phyloP scores from a whole-genome alignment of 176 grass and related monocot species.

The Secale cereale region DNA sequence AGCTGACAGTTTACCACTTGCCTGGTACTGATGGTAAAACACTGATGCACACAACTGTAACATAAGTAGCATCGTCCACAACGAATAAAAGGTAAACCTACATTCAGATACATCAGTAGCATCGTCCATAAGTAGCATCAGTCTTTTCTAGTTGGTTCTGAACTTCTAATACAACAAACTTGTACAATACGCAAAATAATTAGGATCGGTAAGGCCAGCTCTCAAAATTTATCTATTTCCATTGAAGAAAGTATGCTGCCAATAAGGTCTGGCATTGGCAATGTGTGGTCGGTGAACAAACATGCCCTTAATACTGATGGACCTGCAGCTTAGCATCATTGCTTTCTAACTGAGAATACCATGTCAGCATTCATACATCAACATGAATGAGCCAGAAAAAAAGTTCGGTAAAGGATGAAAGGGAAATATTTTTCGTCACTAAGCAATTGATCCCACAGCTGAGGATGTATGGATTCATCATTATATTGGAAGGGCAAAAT shows the following conservation, averaged over 20 bases:
- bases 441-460: background rate
- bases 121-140: too few relatives aligned
- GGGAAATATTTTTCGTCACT: background rate
- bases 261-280: background rate
- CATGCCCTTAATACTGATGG: background rate
- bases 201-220: background rate
- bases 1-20: background rate
- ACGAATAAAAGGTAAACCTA: background rate
- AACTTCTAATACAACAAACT: background rate
- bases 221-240: background rate
- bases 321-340: background rate
- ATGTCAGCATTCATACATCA: background rate
- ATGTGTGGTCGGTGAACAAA: background rate
- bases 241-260: background rate
- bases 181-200: background rate
- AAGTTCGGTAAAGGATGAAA: background rate
- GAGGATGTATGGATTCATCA: background rate
- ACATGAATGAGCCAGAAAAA: background rate
- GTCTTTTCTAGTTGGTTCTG: background rate
- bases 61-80: background rate
- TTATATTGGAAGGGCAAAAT: background rate
- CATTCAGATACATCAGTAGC: background rate
- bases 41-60: background rate
- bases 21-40: background rate
- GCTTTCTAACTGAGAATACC: background rate